A percentile compares a stretch with the other conserved stretches of the same genome.
Evolutionary conservation across 441 rosid species (phyloP).

Genomic region (Geranium incanum): DNA sequence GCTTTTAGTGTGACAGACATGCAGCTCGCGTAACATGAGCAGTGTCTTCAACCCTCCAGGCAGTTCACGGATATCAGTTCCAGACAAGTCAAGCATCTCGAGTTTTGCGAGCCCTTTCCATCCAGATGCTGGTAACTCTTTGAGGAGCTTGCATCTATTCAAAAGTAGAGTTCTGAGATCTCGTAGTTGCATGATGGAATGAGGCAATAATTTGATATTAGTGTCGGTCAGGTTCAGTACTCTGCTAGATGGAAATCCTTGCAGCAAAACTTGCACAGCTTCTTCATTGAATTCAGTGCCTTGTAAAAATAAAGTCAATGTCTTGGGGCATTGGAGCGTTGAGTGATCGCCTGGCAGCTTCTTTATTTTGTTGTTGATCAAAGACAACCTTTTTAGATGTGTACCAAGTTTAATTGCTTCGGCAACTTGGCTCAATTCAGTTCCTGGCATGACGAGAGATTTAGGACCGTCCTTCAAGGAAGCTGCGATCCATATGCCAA

Average conservation of each 20-base stretch:
- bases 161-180: slow-evolving; percentile 29
- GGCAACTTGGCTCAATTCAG: slow-evolving; percentile 24
- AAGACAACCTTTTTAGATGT: slow-evolving; percentile 25
- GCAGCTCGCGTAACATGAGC: slow-evolving; percentile 23
- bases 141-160: slow-evolving; percentile 26
- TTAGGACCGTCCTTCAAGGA: slow-evolving; percentile 21
- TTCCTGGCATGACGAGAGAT: slow-evolving; percentile 29
- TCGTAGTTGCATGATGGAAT: slow-evolving; percentile 22
- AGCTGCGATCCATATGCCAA: slow-evolving; percentile 34
- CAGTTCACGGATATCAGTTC: slow-evolving; percentile 24
- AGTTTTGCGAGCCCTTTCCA: slow-evolving; percentile 24
- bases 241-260: slow-evolving; percentile 21
- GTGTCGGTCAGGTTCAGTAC: slow-evolving; percentile 18
- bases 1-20: slow-evolving; percentile 28
- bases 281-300: slow-evolving; percentile 23
- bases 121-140: slow-evolving; percentile 23
- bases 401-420: slow-evolving; percentile 15
- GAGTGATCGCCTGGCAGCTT: background rate
- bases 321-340: slow-evolving; percentile 13
- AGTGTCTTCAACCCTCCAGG: slow-evolving; percentile 27
- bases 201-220: slow-evolving; percentile 25
- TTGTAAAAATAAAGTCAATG: slow-evolving; percentile 25
- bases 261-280: slow-evolving; percentile 17
- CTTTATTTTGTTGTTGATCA: slow-evolving; percentile 26
- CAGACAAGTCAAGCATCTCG: slow-evolving; percentile 33